Conservation (phyloP, 495 filamentous ascomycete species). For the Evernia prunastri region DNA sequence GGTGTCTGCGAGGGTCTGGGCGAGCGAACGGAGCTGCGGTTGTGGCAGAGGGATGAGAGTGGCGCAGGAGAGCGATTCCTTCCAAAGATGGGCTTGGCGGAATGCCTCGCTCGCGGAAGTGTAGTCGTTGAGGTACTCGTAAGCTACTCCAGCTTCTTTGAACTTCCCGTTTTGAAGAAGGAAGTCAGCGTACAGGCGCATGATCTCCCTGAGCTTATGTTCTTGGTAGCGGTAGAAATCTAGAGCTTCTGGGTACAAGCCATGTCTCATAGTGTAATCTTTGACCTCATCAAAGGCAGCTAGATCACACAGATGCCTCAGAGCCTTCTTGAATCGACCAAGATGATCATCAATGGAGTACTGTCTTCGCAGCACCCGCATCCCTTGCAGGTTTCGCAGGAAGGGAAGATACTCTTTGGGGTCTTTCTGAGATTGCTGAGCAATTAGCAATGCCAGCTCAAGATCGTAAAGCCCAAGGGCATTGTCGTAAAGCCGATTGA, state of each 20-base stretch:
- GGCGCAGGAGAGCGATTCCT: slow-evolving; percentile 74
- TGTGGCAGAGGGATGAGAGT: slow-evolving; percentile 55
- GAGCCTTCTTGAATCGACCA: slow-evolving; percentile 64
- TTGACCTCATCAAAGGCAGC: slow-evolving; percentile 66
- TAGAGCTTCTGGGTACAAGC: slow-evolving; percentile 70
- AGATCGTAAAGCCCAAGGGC: slow-evolving; percentile 87
- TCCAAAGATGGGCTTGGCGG: slow-evolving; percentile 77
- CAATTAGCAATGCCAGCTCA: slow-evolving; percentile 80
- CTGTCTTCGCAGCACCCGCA: slow-evolving; percentile 58
- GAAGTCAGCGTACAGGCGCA: slow-evolving; percentile 67
- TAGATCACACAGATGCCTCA: slow-evolving; percentile 64
- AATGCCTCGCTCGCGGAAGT: slow-evolving; percentile 69
- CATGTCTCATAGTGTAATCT: slow-evolving; percentile 68
- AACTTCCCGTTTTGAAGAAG: slow-evolving; percentile 67
- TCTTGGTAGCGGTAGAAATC: slow-evolving; percentile 77
- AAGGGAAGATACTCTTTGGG: slow-evolving; percentile 95
- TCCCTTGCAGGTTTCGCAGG: slow-evolving; percentile 73
- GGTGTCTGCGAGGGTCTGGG: slow-evolving; percentile 58
- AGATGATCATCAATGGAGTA: slow-evolving; percentile 89
- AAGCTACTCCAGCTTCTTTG: slow-evolving; percentile 80
- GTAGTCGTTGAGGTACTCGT: slow-evolving; percentile 77
- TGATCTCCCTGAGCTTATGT: slow-evolving; percentile 54
- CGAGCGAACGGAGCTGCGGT: slow-evolving; percentile 56
- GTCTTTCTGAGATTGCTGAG: slow-evolving; percentile 93
- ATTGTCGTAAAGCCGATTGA: slow-evolving; percentile 86